Evolutionary conservation across 169 alveolate species (phyloP), one percentile per base, ranked within the genome.

Genomic region (Toxoplasma gondii): DNA sequence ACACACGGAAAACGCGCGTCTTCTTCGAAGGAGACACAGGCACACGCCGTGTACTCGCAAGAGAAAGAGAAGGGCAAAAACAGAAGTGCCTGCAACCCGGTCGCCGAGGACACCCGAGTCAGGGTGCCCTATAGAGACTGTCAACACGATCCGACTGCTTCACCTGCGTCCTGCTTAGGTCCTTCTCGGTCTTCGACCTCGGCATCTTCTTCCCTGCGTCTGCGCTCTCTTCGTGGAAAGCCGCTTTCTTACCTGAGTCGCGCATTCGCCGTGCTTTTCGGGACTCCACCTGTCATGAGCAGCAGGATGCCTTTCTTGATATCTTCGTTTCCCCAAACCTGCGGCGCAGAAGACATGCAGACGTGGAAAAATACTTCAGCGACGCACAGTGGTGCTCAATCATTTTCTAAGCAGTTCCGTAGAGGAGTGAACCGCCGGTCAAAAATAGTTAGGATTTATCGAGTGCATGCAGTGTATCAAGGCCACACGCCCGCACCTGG

Each of bases 201-300:
- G 74, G 34, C 34, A 12, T 16, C 22, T 7, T 64, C n/a, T 1
- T 31, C 31, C 74, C 34, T 64, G n/a, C n/a, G n/a, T n/a, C n/a
- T n/a, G n/a, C 29, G 74, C 29, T 31, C 22, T 64, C 22, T 27
- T 64, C 74, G 29, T 12, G 58, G 12, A 49, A 49, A 4, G 31
- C 22, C 45, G 49, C 86, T 9, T 43, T 44, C 94, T 22, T 94
- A 96, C 94, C 97, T 96, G 98, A 81, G 99, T 19, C 91, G 67
- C 16, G 94, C 98, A 96, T 98, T 99, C 67, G 96, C 95, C 12
- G 99, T 98, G 81, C 97, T 97, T 95, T 99, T 99, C 96, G 98
- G 98, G 5, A 98, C 99, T 53, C 99, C 99, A 29, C 99, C 99
- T 58, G 98, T 98, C 97, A 99, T 95, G 98, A 98, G 97, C 83